phyloP scores from a whole-genome alignment of 768 basidiomycete species.

The Termitomyces sp. region DNA sequence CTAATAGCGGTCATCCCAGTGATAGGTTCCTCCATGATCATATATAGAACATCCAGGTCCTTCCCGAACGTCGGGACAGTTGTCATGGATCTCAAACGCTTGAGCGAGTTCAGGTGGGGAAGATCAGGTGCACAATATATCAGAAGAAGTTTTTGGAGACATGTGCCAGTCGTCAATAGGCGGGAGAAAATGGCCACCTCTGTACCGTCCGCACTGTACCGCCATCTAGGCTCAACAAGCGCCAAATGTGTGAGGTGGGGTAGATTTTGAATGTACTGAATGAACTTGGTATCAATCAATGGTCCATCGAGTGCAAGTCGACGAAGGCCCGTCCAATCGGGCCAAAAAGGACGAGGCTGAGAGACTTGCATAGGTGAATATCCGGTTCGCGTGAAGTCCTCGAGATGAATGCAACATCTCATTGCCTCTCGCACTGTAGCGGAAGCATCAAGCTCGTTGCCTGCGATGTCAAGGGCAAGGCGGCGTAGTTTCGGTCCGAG shows the following conservation, averaged over 20 bases:
- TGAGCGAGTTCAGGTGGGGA: conserved; percentile 7
- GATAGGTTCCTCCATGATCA: conserved; percentile 4
- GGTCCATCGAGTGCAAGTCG: conserved; percentile 13
- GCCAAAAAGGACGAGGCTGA: conserved; percentile 6
- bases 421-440: conserved; percentile 6
- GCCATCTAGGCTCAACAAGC: conserved; percentile 15
- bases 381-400: conserved; percentile 11
- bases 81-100: conserved; percentile 4
- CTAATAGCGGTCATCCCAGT: conserved; percentile 6
- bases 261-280: conserved; percentile 1
- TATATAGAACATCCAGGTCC: conserved; percentile 2
- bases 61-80: background rate
- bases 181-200: conserved; percentile 10
- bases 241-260: conserved; percentile 9
- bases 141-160: conserved; percentile 9
- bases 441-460: conserved; percentile 3
- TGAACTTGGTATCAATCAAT: conserved; percentile 9
- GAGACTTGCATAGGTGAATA: conserved; percentile 13
- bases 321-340: conserved; percentile 9
- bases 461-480: conserved; percentile 11
- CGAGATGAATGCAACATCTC: conserved; percentile 7
- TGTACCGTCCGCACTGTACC: conserved; percentile 12
- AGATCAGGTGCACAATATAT: conserved; percentile 10
- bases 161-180: conserved; percentile 6
- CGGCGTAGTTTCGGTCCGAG: conserved; percentile 10